A percentile compares a stretch with the other conserved stretches of the same genome.
Evolutionary conservation across 75 land plant genomes (phyloP).

Genomic region (Pinus albicaulis): DNA sequence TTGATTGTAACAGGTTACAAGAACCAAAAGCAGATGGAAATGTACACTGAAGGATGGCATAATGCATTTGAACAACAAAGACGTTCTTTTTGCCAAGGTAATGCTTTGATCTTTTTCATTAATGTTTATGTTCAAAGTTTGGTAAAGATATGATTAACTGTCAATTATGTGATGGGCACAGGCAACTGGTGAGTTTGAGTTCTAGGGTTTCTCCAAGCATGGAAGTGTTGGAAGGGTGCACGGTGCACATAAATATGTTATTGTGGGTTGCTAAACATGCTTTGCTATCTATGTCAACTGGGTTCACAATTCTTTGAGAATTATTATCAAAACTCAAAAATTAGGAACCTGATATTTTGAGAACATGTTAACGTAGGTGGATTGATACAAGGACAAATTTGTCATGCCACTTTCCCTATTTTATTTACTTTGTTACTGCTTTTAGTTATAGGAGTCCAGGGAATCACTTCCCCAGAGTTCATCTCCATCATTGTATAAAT

Average conservation of each 20-base stretch:
- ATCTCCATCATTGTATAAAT: constrained; percentile 6
- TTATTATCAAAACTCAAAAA: constrained; percentile 4
- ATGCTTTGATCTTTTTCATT: neutral
- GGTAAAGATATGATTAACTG: neutral
- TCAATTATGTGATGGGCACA: constrained; percentile 10
- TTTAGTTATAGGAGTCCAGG: neutral
- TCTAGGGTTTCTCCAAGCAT: constrained; percentile 14
- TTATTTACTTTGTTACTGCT: neutral
- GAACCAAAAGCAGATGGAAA: constrained; percentile 98
- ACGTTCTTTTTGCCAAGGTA: constrained; percentile 96
- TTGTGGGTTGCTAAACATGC: neutral
- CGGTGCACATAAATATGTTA: neutral
- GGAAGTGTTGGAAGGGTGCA: neutral
- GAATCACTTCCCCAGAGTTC: neutral
- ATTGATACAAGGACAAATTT: constrained; percentile 5
- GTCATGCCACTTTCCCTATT: neutral
- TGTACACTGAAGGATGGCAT: constrained; percentile 97
- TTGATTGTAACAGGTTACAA: constrained; percentile 62
- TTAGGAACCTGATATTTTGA: neutral
- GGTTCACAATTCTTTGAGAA: constrained; percentile 6
- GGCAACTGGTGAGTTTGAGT: constrained; percentile 62
- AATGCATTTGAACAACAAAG: constrained; percentile 87
- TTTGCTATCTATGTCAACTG: neutral
- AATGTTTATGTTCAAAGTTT: neutral
- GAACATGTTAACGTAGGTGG: neutral